Evolutionary conservation across 352 stramenopile genomes (phyloP).

Genomic region (Phytophthora tubulina): DNA sequence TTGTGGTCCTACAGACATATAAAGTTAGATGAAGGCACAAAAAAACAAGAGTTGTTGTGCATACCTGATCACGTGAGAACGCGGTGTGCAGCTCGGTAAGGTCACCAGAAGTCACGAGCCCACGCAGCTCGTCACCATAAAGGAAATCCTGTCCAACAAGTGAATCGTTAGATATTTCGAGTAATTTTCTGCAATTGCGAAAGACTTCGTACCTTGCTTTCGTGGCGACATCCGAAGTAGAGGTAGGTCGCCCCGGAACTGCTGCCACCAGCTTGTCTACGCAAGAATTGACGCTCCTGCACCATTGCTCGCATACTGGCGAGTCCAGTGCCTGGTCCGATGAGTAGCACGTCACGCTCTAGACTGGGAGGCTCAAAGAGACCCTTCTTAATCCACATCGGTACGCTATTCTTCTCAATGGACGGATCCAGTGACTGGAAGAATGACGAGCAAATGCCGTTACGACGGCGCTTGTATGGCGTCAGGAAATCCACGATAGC

Average conservation of each 20-base stretch:
- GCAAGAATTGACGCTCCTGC: slow-evolving; percentile 79
- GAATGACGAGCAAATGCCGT: slow-evolving; percentile 88
- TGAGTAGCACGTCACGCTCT: slow-evolving; percentile 80
- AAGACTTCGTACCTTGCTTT: slow-evolving; percentile 62
- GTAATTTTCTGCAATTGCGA: background rate
- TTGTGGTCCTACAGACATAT: slow-evolving; percentile 65
- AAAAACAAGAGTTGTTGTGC: background rate
- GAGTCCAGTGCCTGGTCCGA: slow-evolving; percentile 92
- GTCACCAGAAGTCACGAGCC: slow-evolving; percentile 53
- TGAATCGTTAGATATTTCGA: slow-evolving; percentile 3
- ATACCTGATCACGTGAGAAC: slow-evolving; percentile 91
- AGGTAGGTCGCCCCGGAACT: slow-evolving; percentile 55
- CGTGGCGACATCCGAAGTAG: slow-evolving; percentile 92
- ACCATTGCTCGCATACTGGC: slow-evolving; percentile 92
- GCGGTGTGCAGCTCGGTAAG: slow-evolving; percentile 86
- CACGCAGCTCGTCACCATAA: slow-evolving; percentile 82
- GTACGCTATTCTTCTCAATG: slow-evolving; percentile 51
- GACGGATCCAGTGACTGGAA: slow-evolving; percentile 67
- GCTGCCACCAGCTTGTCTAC: slow-evolving; percentile 25
- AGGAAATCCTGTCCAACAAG: slow-evolving; percentile 78
- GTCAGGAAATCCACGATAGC: slow-evolving; percentile 93
- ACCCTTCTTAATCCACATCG: slow-evolving; percentile 90
- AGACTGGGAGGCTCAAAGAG: slow-evolving; percentile 71
- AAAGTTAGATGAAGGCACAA: background rate
- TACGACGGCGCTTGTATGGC: slow-evolving; percentile 87